Percentiles rank a stretch among this genome's conserved stretches.
Conservation (phyloP, 345 rosid genomes). For the Leavenworthia alabamica region DNA sequence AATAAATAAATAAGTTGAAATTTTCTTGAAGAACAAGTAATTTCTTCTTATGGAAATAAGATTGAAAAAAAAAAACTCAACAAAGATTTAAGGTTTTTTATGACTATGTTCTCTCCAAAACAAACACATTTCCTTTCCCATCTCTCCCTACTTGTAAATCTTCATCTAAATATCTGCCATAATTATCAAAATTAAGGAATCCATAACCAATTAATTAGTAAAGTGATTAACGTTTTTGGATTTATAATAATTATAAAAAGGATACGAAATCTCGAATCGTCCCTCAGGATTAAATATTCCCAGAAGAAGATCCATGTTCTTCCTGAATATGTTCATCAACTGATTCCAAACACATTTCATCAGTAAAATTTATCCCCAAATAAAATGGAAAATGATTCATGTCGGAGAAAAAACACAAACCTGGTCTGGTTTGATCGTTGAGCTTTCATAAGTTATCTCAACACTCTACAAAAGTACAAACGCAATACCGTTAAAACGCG, state of each 20-base stretch:
- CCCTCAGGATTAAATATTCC: constrained; percentile 78
- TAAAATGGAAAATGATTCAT: neutral
- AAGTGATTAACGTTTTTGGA: neutral
- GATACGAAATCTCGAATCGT: constrained; percentile 88
- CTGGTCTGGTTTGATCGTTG: constrained; percentile 75
- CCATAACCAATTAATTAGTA: neutral
- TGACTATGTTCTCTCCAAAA: constrained; percentile 60
- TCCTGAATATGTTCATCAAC: constrained; percentile 72
- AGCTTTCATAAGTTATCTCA: constrained; percentile 52
- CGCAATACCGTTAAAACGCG: neutral
- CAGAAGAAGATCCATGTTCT: constrained; percentile 63
- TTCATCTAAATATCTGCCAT: constrained; percentile 70
- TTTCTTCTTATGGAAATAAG: too few species aligned
- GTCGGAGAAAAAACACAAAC: constrained; percentile 19
- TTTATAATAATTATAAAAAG: constrained; percentile 17
- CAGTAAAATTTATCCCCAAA: neutral
- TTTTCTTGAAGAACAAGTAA: too few species aligned
- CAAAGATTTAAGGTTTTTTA: too few species aligned
- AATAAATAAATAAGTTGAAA: too few species aligned
- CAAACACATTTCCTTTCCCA: constrained; percentile 66
- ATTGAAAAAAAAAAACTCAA: too few species aligned
- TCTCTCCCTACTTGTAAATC: constrained; percentile 72
- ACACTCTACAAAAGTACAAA: constrained; percentile 52
- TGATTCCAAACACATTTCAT: constrained; percentile 24
- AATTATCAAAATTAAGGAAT: constrained; percentile 33